phyloP scores from a whole-genome alignment of 495 filamentous ascomycete species.

The Talaromyces wortmannii region DNA sequence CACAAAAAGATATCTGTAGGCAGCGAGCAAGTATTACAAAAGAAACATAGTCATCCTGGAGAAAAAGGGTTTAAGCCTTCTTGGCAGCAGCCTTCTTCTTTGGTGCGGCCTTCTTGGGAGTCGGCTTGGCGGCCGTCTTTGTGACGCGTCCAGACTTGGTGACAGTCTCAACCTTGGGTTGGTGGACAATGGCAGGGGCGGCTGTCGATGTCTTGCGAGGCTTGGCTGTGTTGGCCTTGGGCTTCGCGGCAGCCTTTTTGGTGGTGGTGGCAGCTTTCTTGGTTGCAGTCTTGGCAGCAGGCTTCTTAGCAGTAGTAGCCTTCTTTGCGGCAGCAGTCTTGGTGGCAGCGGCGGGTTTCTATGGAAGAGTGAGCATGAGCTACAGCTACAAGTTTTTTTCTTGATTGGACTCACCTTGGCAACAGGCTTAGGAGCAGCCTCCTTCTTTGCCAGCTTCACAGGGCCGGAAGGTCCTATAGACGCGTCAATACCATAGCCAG shows the following conservation, averaged over 20 bases:
- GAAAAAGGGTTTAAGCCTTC: constrained; percentile 29
- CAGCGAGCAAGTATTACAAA: background rate
- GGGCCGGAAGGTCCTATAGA: constrained; percentile 76
- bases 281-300: constrained; percentile 18
- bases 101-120: constrained; percentile 1
- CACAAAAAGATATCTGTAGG: background rate
- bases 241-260: constrained; percentile 26
- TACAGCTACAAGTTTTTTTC: too few species aligned
- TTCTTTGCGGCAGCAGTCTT: constrained; percentile 21
- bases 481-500: constrained; percentile 28
- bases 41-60: background rate
- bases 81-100: constrained; percentile 60
- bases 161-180: constrained; percentile 68
- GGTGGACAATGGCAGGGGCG: constrained; percentile 62
- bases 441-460: constrained; percentile 95
- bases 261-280: constrained; percentile 18
- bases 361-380: background rate
- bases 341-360: constrained; percentile 25
- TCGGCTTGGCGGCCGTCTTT: constrained; percentile 62
- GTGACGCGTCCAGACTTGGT: constrained; percentile 89
- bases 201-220: constrained; percentile 41
- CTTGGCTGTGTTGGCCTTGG: constrained; percentile 51
- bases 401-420: constrained; percentile 18
- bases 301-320: constrained; percentile 20
- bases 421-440: constrained; percentile 44